phyloP scores from a whole-genome alignment of 345 rosid genomes.

The Litchi chinensis region DNA sequence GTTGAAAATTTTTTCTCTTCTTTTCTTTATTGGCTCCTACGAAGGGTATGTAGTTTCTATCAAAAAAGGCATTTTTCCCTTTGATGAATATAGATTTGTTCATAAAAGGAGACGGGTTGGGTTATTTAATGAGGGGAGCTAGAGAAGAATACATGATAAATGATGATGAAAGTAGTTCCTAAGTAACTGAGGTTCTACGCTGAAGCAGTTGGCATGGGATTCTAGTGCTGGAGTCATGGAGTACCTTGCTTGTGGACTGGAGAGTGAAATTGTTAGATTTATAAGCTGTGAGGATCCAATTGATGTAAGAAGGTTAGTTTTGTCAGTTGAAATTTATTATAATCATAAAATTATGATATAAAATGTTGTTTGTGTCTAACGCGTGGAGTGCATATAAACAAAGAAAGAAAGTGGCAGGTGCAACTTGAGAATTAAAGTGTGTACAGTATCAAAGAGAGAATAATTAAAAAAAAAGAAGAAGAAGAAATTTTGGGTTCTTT shows the following conservation, averaged over 20 bases:
- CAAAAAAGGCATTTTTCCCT: background rate
- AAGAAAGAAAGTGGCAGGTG: no score
- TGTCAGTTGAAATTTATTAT: no score
- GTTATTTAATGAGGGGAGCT: background rate
- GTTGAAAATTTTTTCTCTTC: background rate
- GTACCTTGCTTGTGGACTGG: background rate
- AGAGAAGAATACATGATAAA: background rate
- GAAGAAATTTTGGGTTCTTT: no score
- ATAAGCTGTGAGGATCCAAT: background rate
- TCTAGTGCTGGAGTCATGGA: background rate
- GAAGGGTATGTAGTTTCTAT: background rate
- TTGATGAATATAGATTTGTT: background rate
- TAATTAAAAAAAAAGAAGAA: no score
- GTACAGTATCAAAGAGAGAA: no score
- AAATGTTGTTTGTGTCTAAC: background rate
- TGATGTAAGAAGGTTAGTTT: background rate
- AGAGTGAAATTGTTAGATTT: background rate
- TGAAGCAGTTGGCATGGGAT: background rate
- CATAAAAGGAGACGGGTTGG: background rate
- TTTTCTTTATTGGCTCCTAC: background rate
- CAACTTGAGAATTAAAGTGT: no score
- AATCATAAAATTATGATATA: background rate
- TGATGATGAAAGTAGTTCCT: background rate
- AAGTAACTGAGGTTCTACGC: background rate
- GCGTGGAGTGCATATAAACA: no score